phyloP scores from a whole-genome alignment of 1,139 yeast species.

The Candida glucosophila region DNA sequence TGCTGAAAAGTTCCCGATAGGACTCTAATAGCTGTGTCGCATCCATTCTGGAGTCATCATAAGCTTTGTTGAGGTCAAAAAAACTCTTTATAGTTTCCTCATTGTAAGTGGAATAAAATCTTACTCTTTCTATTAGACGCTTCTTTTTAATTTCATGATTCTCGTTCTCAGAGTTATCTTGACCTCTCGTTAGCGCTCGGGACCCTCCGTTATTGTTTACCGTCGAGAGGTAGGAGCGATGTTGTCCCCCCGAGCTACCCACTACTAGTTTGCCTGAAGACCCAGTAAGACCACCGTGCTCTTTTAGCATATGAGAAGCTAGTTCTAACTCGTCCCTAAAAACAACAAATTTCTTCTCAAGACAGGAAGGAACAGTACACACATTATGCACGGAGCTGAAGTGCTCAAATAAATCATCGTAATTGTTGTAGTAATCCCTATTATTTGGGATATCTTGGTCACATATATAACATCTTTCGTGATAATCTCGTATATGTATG shows the following conservation, averaged over 20 bases:
- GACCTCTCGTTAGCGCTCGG: slow-evolving; percentile 5
- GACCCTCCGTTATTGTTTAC: slow-evolving; percentile 16
- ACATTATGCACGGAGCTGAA: slow-evolving; percentile 66
- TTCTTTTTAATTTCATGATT: slow-evolving; percentile 45
- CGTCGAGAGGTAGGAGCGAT: slow-evolving; percentile 65
- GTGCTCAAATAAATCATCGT: slow-evolving; percentile 66
- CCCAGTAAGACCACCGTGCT: slow-evolving; percentile 60
- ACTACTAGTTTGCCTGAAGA: slow-evolving; percentile 37
- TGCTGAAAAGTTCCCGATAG: slow-evolving; percentile 46
- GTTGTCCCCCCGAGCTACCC: slow-evolving; percentile 32
- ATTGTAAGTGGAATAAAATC: slow-evolving; percentile 60
- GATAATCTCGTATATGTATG: slow-evolving; percentile 73
- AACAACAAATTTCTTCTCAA: slow-evolving; percentile 86
- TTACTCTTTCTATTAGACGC: slow-evolving; percentile 79
- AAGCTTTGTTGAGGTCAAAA: slow-evolving; percentile 39
- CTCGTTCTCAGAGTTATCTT: slow-evolving; percentile 23
- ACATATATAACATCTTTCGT: slow-evolving; percentile 87
- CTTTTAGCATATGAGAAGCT: slow-evolving; percentile 80
- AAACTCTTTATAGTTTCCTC: slow-evolving; percentile 40
- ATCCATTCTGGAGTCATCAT: slow-evolving; percentile 34
- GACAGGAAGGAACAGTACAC: slow-evolving; percentile 74
- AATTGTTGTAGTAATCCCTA: slow-evolving; percentile 75
- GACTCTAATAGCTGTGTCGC: slow-evolving; percentile 40
- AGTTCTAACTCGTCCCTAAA: slow-evolving; percentile 81
- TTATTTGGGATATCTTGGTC: slow-evolving; percentile 56